Evolutionary conservation across 2,329 filamentous ascomycete species (phyloP).

Genomic region (Dichotomopilus funicola): DNA sequence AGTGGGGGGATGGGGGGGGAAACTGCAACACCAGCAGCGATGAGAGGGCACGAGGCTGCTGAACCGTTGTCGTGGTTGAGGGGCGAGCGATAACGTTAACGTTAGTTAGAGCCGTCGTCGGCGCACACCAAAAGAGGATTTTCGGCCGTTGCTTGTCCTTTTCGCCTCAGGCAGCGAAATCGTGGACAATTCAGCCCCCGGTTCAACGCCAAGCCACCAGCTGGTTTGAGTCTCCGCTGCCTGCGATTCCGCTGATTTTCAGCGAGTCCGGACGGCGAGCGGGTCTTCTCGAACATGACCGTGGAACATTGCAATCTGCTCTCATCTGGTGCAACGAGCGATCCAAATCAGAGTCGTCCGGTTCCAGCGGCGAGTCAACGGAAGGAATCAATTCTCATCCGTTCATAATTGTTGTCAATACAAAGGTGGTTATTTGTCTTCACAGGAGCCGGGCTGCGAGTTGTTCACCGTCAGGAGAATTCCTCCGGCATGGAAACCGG

Average conservation of each 20-base stretch:
- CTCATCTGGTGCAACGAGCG: not conserved
- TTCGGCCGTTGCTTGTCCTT: not conserved
- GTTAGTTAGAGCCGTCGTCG: not conserved
- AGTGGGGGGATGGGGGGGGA: not conserved
- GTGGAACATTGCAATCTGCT: conserved; percentile 6
- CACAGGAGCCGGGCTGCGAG: too few relatives aligned
- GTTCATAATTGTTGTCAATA: too few relatives aligned
- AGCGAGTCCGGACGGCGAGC: not conserved
- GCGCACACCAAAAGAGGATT: not conserved
- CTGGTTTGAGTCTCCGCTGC: conserved; percentile 5
- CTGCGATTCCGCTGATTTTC: conserved; percentile 3
- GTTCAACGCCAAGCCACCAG: conserved; percentile 7
- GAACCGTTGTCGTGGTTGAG: conserved; percentile 8
- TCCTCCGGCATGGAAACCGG: too few relatives aligned
- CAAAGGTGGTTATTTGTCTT: too few relatives aligned
- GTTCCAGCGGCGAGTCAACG: not conserved
- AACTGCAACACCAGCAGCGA: conserved; percentile 19
- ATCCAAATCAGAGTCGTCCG: not conserved
- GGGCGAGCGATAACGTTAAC: conserved; percentile 2
- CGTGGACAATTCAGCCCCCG: not conserved
- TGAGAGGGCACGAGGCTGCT: conserved; percentile 19
- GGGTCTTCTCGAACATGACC: conserved; percentile 6
- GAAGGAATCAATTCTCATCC: too few relatives aligned
- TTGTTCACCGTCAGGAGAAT: too few relatives aligned
- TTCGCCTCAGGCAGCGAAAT: conserved; percentile 11